phyloP scores from a whole-genome alignment of 1,139 yeast species.

The Meyerozyma guilliermondii region DNA sequence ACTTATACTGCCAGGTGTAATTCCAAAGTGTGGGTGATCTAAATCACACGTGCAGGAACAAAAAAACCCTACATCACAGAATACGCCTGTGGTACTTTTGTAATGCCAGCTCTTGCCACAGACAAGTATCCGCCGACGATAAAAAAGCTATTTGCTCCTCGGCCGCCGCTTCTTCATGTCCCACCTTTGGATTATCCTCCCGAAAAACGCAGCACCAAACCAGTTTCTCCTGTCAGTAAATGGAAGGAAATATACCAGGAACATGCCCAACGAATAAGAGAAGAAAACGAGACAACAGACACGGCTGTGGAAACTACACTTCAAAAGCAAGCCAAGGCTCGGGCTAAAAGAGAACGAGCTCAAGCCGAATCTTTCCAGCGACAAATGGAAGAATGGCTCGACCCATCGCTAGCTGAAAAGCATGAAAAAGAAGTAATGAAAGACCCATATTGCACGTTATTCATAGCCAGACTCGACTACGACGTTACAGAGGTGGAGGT shows the following conservation, averaged over 20 bases:
- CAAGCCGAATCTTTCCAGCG: conserved; percentile 23
- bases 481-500: conserved; percentile 65
- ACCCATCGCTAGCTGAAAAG: conserved; percentile 45
- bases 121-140: conserved; percentile 62
- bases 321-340: conserved; percentile 4
- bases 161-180: conserved; percentile 57
- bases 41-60: background rate
- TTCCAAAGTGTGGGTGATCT: background rate
- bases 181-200: conserved; percentile 54
- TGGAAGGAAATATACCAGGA: conserved; percentile 29
- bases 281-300: conserved; percentile 26
- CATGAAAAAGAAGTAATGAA: conserved; percentile 57
- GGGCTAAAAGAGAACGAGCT: conserved; percentile 7
- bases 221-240: conserved; percentile 48
- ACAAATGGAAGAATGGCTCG: conserved; percentile 39
- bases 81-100: background rate
- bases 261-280: conserved; percentile 23
- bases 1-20: background rate
- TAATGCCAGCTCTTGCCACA: conserved; percentile 6
- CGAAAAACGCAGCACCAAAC: conserved; percentile 43
- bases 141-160: conserved; percentile 61
- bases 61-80: background rate
- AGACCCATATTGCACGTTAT: conserved; percentile 77
- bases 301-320: conserved; percentile 18
- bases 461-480: conserved; percentile 69